A percentile compares a stretch with the other conserved stretches of the same genome.
Evolutionary conservation across 2,329 filamentous ascomycete genomes (phyloP).

Genomic region (Huntiella bhutanensis): DNA sequence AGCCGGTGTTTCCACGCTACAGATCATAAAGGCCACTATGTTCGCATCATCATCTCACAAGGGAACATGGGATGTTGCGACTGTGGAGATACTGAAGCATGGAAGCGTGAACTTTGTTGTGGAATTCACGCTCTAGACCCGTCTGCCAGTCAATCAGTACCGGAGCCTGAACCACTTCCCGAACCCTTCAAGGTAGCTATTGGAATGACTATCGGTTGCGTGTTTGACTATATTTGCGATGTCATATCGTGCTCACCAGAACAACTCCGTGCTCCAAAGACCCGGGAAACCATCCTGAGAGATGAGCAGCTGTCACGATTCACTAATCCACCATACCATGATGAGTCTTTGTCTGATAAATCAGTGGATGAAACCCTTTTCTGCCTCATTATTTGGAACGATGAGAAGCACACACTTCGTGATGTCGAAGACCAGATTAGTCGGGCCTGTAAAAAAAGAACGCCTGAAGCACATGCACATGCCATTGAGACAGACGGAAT

Average conservation of each 20-base stretch:
- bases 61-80: constrained; percentile 95
- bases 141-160: background rate
- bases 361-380: constrained; percentile 39
- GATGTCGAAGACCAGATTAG: constrained; percentile 85
- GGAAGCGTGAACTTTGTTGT: constrained; percentile 73
- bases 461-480: constrained; percentile 48
- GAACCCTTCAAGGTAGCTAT: constrained; percentile 60
- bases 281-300: constrained; percentile 55
- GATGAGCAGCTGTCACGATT: constrained; percentile 55
- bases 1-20: constrained; percentile 88
- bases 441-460: constrained; percentile 61
- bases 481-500: constrained; percentile 81
- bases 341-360: constrained; percentile 30
- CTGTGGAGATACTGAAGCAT: constrained; percentile 89
- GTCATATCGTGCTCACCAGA: constrained; percentile 96
- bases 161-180: constrained; percentile 32
- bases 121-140: constrained; percentile 59
- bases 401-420: constrained; percentile 90
- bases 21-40: constrained; percentile 83
- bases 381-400: constrained; percentile 83
- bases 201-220: constrained; percentile 65
- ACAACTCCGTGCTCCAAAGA: constrained; percentile 73
- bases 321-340: constrained; percentile 30
- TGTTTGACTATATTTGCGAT: constrained; percentile 89
- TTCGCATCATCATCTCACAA: constrained; percentile 69